Evolutionary conservation across 2,329 filamentous ascomycete species (phyloP).

Genomic region (Apiospora rasikravindrae): DNA sequence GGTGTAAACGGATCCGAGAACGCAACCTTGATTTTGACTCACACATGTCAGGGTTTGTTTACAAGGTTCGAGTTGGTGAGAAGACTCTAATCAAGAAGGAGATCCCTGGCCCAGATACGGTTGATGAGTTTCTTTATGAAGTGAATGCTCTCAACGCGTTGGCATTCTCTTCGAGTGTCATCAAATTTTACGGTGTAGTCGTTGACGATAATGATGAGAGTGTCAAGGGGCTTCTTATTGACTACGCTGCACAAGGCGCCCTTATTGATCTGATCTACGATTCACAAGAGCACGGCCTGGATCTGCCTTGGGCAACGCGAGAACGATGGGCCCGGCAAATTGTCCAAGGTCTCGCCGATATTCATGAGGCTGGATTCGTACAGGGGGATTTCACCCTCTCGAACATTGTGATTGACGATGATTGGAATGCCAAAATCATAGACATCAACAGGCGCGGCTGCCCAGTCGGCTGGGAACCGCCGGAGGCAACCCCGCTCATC

Average conservation of each 20-base stretch:
- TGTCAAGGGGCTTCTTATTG: slow-evolving; percentile 89
- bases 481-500: slow-evolving; percentile 85
- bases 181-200: slow-evolving; percentile 85
- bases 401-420: slow-evolving; percentile 90
- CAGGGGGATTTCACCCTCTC: slow-evolving; percentile 97
- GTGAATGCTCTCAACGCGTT: slow-evolving; percentile 90
- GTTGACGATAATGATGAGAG: slow-evolving; percentile 75
- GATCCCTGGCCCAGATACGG: slow-evolving; percentile 91
- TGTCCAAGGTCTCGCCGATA: slow-evolving; percentile 84
- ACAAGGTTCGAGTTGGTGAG: slow-evolving; percentile 79
- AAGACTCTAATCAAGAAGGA: slow-evolving; percentile 91
- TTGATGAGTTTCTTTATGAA: slow-evolving; percentile 97
- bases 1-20: slow-evolving; percentile 70
- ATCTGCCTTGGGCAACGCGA: slow-evolving; percentile 71
- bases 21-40: slow-evolving; percentile 82
- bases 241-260: slow-evolving; percentile 83
- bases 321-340: slow-evolving; percentile 93
- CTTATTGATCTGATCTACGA: slow-evolving; percentile 93
- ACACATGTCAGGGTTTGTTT: slow-evolving; percentile 96
- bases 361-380: slow-evolving; percentile 95
- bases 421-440: slow-evolving; percentile 92
- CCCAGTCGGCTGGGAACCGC: slow-evolving; percentile 96
- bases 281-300: slow-evolving; percentile 60
- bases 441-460: slow-evolving; percentile 98
- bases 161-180: slow-evolving; percentile 74